Evolutionary conservation across 163 green algal genomes (phyloP).

Genomic region (Scenedesmus sp.): DNA sequence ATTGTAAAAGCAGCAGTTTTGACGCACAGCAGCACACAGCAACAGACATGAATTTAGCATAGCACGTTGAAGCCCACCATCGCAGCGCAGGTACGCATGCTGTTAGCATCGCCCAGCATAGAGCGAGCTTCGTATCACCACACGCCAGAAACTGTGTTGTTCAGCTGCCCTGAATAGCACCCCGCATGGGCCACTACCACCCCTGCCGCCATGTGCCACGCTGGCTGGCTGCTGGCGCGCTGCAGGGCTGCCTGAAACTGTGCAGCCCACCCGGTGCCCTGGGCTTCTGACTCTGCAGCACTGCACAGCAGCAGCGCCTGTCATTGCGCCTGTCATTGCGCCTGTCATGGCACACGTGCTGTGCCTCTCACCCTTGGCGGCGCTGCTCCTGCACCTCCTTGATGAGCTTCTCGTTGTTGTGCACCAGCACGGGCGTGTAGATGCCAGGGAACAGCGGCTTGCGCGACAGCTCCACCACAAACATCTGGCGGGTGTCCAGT

Average conservation of each 20-base stretch:
- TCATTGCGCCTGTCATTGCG: neutral
- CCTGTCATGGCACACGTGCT: neutral
- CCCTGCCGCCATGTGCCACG: too few species aligned
- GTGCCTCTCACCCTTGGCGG: conserved; percentile 69
- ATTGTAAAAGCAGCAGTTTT: neutral
- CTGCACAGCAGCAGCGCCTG: neutral
- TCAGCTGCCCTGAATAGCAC: too few species aligned
- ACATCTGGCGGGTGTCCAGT: conserved; percentile 37
- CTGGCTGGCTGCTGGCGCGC: too few species aligned
- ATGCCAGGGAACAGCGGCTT: conserved; percentile 77
- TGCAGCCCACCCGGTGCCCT: too few species aligned
- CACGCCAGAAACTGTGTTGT: too few species aligned
- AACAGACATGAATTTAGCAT: neutral
- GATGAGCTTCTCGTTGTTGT: conserved; percentile 86
- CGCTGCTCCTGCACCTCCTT: conserved; percentile 88
- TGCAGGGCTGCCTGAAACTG: too few species aligned
- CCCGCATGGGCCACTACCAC: too few species aligned
- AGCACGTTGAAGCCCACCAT: too few species aligned
- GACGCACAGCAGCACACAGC: neutral
- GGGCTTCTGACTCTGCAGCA: neutral
- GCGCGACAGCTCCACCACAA: conserved; percentile 71
- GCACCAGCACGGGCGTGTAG: conserved; percentile 71
- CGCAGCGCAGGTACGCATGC: too few species aligned
- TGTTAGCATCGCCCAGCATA: too few species aligned
- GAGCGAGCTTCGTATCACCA: too few species aligned